phyloP scores from a whole-genome alignment of 257 asterid species.

The Forsythia suspensa region DNA sequence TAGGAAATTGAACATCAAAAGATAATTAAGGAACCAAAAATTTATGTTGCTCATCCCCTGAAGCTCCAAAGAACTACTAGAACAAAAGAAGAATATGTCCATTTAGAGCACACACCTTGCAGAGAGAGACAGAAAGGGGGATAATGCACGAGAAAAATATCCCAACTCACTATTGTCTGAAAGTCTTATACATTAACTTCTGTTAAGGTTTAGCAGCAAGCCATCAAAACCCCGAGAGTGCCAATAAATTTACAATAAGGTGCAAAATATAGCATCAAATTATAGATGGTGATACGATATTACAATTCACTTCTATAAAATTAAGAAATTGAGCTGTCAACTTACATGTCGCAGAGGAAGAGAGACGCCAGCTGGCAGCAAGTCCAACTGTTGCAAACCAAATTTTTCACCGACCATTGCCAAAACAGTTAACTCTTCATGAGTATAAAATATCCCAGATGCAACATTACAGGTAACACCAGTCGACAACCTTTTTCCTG shows the following conservation, averaged over 20 bases:
- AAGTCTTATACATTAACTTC: not conserved
- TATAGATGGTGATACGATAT: constrained; percentile 11
- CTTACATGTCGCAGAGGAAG: constrained; percentile 97
- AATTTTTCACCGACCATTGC: constrained; percentile 97
- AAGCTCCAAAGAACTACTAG: not conserved
- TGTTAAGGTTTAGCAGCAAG: not conserved
- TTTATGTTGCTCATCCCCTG: not conserved
- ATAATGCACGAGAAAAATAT: constrained; percentile 11
- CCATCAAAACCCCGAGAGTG: not conserved
- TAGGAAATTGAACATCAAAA: constrained; percentile 3
- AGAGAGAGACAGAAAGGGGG: not conserved
- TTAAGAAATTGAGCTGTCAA: constrained; percentile 6
- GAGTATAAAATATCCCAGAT: constrained; percentile 60
- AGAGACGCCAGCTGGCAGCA: constrained; percentile 93
- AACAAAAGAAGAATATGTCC: not conserved
- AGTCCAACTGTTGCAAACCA: constrained; percentile 87
- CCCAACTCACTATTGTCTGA: not conserved
- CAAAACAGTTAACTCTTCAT: constrained; percentile 79
- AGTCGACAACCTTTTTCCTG: constrained; percentile 67
- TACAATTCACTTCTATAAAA: constrained; percentile 2
- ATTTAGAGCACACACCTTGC: not conserved
- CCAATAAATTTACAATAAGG: not conserved
- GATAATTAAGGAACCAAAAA: constrained; percentile 11
- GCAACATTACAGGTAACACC: constrained; percentile 78
- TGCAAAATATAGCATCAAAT: not conserved